Base-by-base conservation (phyloP, 129 eudicot species). In the Oenanthe sinensis region DNA sequence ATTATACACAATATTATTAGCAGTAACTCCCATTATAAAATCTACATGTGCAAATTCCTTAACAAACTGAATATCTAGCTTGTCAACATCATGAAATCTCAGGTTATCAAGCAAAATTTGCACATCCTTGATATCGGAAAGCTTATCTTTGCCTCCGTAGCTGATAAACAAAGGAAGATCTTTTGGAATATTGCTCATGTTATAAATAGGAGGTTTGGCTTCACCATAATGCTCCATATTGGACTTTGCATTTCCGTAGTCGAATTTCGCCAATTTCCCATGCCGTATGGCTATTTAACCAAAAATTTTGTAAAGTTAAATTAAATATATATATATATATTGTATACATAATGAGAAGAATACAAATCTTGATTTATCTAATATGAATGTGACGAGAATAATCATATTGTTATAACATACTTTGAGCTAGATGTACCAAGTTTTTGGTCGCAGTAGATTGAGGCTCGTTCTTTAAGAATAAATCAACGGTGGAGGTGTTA, bases 371-470 rank as follows among this genome's bases (percentile, higher is more conserved):
- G 12, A 55, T 55, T 22, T 8, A 55, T 55, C 19, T 55, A 12
- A 22, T 22, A 63, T 30, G 15, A 67, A 67, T 20, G 30, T 33
- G 2, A 65, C 3, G 71, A 50, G 40, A 65, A 30, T 33, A 13
- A 67, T 67, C 71, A 67, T 20, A 4, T 6, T 30, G 72, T 67
- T 13, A 39, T 6, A 33, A 80, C 97, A 77, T 88, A 93, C 97
- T 89, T 81, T 94, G 98, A 77, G 98, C 91, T 79, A 94, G 75
- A 83, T 94, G 98, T n/a, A 91, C 90, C 83, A 91, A 75, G 85
- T 91, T 91, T 87, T 90, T 95, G 39, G 90, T 89, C 14, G 99
- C 80, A 39, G 99, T 95, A 5, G 98, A 82, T 46, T 94, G 98
- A 71, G 98, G 98, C 81, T 91, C 98, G 39, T 86, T 83, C 83